Evolutionary conservation across 352 stramenopile genomes (phyloP).

Genomic region (Blastocystis sp.): DNA sequence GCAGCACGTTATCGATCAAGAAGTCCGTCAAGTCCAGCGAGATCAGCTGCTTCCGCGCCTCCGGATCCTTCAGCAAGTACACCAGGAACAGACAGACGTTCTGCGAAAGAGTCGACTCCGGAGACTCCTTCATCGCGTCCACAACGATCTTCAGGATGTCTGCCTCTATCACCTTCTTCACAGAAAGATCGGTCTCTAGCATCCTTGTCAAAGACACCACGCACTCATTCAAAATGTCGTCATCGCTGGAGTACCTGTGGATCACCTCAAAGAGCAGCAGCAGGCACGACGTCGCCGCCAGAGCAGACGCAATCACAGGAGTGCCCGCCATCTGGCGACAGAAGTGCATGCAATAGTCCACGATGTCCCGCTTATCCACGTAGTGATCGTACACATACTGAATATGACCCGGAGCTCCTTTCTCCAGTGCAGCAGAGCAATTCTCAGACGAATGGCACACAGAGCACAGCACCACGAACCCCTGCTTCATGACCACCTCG

Average conservation of each 20-base stretch:
- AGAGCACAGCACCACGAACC: neutral
- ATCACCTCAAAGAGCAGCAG: neutral
- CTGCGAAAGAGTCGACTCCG: conserved; percentile 12
- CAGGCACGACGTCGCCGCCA: conserved; percentile 13
- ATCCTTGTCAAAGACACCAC: conserved; percentile 45
- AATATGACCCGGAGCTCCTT: neutral
- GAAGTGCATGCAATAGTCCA: conserved; percentile 23
- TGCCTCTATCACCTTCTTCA: neutral
- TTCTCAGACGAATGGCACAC: conserved; percentile 22
- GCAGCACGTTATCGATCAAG: conserved; percentile 22
- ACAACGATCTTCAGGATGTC: conserved; percentile 14
- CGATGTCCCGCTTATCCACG: neutral
- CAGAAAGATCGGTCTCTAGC: neutral
- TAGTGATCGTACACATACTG: neutral
- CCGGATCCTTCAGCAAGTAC: neutral
- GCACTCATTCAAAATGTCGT: conserved; percentile 41
- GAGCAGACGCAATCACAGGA: conserved; percentile 16
- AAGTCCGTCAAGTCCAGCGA: conserved; percentile 9
- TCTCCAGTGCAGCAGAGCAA: neutral
- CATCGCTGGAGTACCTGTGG: neutral
- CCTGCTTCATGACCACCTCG: neutral
- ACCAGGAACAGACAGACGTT: conserved; percentile 39
- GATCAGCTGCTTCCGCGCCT: conserved; percentile 36
- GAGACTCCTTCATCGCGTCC: neutral
- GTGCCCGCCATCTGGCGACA: conserved; percentile 32